These are phyloP conservation scores for Hanseniaspora meyeri DNA, from an alignment of 805 yeast species.

Conservation along the genomic window DNA sequence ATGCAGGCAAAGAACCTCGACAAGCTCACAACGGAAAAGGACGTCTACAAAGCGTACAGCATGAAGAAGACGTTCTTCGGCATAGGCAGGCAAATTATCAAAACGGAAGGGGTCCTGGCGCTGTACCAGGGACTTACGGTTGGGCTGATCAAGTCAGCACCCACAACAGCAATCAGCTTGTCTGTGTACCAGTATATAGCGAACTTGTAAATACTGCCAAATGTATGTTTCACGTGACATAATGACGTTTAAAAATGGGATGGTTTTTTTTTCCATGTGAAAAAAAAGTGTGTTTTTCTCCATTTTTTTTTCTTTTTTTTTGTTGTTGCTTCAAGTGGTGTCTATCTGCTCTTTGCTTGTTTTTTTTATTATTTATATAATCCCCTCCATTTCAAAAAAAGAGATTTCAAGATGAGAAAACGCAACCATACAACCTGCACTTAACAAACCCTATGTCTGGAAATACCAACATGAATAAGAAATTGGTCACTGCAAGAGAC, in stretches of 20 bases:
- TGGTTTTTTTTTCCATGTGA: no score
- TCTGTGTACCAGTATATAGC: conserved; percentile 45
- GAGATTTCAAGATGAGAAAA: no score
- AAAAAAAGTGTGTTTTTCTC: no score
- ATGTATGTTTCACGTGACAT: conserved; percentile 2
- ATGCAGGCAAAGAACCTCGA: conserved; percentile 20
- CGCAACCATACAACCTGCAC: not conserved
- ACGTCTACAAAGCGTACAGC: conserved; percentile 18
- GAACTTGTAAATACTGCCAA: not conserved
- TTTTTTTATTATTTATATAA: no score
- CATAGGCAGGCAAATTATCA: conserved; percentile 32
- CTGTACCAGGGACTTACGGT: conserved; percentile 64
- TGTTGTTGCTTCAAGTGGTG: no score
- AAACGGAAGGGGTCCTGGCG: conserved; percentile 50
- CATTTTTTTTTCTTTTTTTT: no score
- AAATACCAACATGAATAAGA: not conserved
- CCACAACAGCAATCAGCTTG: conserved; percentile 55
- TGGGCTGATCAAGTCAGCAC: conserved; percentile 67
- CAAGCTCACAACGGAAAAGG: conserved; percentile 17
- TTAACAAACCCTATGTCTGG: not conserved
- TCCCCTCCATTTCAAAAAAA: no score
- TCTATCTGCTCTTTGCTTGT: no score
- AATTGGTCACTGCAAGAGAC: conserved; percentile 33
- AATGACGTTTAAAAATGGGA: not conserved
- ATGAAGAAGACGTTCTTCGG: conserved; percentile 21